phyloP scores from a whole-genome alignment of 306 rosid genomes.

The Morella rubra region DNA sequence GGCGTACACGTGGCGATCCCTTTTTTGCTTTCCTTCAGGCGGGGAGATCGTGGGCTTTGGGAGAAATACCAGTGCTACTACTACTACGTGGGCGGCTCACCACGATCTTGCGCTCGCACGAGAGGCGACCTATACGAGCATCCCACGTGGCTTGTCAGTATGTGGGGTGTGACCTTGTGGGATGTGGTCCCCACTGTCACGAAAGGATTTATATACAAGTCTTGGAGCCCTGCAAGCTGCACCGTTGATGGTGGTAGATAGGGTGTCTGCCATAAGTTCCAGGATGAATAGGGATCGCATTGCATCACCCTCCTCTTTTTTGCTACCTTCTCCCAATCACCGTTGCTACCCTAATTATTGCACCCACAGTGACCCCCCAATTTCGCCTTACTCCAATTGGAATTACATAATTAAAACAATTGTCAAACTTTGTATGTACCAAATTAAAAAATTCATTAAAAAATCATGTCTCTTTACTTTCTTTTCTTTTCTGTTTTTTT shows the following conservation, averaged over 20 bases:
- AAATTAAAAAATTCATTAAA: no score
- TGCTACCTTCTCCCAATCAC: neutral
- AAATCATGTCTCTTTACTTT: no score
- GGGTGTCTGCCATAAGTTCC: conserved; percentile 72
- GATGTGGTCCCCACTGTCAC: conserved; percentile 41
- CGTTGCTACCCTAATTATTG: no score
- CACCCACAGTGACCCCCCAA: no score
- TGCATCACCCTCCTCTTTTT: neutral
- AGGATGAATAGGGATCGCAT: conserved; percentile 36
- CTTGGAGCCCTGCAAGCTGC: conserved; percentile 23
- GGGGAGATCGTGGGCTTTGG: conserved; percentile 41
- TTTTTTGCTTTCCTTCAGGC: conserved; percentile 48
- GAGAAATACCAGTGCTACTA: conserved; percentile 13
- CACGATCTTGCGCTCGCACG: no score
- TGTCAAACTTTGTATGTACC: no score
- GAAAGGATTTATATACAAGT: neutral
- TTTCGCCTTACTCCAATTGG: no score
- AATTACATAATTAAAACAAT: no score
- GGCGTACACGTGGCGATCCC: conserved; percentile 57
- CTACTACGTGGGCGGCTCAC: neutral
- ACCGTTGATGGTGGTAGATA: conserved; percentile 82
- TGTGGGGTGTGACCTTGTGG: conserved; percentile 23
- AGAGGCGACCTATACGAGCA: neutral
- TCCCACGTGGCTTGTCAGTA: conserved; percentile 39
- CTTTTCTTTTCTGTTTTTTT: no score